Conservation (phyloP, 768 basidiomycete species). For the Xerocomus spinulosus region DNA sequence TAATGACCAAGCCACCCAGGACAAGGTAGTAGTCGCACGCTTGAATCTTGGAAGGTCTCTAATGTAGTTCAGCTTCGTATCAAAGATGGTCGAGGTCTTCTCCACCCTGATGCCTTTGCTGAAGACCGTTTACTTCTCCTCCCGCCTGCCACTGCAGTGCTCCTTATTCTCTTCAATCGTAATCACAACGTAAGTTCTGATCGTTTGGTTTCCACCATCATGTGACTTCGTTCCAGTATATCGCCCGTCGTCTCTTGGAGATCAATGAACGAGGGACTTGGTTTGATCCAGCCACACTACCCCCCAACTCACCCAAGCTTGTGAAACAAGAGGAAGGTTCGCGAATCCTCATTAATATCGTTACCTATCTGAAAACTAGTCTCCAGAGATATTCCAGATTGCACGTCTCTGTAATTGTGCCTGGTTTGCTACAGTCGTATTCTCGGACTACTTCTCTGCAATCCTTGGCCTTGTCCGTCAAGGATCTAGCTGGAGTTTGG, state of each 20-base stretch:
- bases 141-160: conserved; percentile 68
- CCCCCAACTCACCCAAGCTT: conserved; percentile 32
- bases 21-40: conserved; percentile 41
- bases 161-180: conserved; percentile 86
- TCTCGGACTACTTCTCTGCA: conserved; percentile 77
- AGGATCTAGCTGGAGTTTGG: conserved; percentile 73
- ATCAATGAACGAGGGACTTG: conserved; percentile 75
- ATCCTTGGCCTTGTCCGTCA: conserved; percentile 76
- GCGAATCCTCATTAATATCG: not conserved
- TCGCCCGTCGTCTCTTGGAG: conserved; percentile 69
- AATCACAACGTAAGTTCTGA: conserved; percentile 70
- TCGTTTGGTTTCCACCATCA: not conserved
- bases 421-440: conserved; percentile 76
- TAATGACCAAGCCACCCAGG: conserved; percentile 55
- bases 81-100: conserved; percentile 58
- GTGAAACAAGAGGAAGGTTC: conserved; percentile 52
- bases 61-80: conserved; percentile 25
- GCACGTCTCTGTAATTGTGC: conserved; percentile 73
- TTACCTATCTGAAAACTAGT: conserved; percentile 8
- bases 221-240: conserved; percentile 48
- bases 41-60: not conserved
- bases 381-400: conserved; percentile 74
- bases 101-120: conserved; percentile 70
- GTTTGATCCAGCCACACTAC: conserved; percentile 47
- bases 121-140: conserved; percentile 75